phyloP scores from a whole-genome alignment of 441 rosid species.

The Euphorbia celastroides region DNA sequence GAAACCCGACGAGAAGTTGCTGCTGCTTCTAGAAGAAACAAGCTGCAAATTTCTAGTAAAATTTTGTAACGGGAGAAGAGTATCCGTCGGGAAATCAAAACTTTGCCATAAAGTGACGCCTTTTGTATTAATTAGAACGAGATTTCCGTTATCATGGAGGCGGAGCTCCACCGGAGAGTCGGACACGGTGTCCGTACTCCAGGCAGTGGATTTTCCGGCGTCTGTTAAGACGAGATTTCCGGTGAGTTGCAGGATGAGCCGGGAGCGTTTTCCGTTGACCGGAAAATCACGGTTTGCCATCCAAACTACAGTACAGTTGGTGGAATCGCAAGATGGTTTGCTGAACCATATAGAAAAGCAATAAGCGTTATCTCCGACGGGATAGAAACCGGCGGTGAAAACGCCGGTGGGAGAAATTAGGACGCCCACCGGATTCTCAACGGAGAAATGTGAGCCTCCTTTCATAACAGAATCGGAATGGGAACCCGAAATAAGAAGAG shows the following conservation, averaged over 20 bases:
- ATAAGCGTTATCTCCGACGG: slow-evolving; percentile 20
- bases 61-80: slow-evolving; percentile 20
- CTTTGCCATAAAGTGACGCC: slow-evolving; percentile 19
- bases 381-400: slow-evolving; percentile 22
- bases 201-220: slow-evolving; percentile 15
- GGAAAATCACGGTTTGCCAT: slow-evolving; percentile 24
- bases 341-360: slow-evolving; percentile 21
- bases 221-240: slow-evolving; percentile 20
- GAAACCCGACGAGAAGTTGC: slow-evolving; percentile 12
- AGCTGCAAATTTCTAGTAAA: slow-evolving; percentile 14
- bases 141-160: slow-evolving; percentile 20
- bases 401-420: slow-evolving; percentile 11
- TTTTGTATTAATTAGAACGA: slow-evolving; percentile 1
- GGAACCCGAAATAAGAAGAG: neutral
- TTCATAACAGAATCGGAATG: neutral
- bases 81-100: slow-evolving; percentile 22
- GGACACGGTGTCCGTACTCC: slow-evolving; percentile 11
- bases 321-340: slow-evolving; percentile 13
- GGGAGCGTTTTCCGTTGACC: slow-evolving; percentile 20
- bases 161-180: neutral
- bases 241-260: slow-evolving; percentile 8
- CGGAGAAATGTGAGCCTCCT: slow-evolving; percentile 12
- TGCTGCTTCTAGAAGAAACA: slow-evolving; percentile 16
- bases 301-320: slow-evolving; percentile 17
- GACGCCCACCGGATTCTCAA: slow-evolving; percentile 12